These are phyloP conservation scores for Pezicula carpinea DNA, from an alignment of 2,329 filamentous ascomycete genomes.

Conservation along the genomic window DNA sequence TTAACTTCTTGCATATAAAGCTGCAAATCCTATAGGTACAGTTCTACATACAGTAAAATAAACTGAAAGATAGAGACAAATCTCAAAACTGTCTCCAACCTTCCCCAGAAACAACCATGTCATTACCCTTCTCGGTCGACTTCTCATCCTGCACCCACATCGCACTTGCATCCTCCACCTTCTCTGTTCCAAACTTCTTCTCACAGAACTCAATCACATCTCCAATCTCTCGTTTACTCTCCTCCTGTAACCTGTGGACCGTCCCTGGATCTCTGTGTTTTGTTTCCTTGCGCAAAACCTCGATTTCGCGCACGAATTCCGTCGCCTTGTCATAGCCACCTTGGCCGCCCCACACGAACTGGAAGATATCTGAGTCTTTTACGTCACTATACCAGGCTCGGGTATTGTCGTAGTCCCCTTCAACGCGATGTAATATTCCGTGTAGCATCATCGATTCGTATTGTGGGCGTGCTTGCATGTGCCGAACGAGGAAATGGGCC, in stretches of 20 bases:
- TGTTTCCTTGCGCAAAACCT: slow-evolving; percentile 4
- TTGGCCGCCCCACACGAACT: slow-evolving; percentile 28
- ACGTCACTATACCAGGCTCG: slow-evolving; percentile 44
- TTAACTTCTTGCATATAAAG: too few relatives aligned
- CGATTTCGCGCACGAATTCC: slow-evolving; percentile 25
- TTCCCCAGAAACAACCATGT: slow-evolving; percentile 11
- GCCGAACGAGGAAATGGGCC: slow-evolving; percentile 47
- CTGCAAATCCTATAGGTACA: too few relatives aligned
- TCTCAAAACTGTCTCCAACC: slow-evolving; percentile 10
- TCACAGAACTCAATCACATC: slow-evolving; percentile 38
- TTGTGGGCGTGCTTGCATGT: slow-evolving; percentile 45
- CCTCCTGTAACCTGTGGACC: slow-evolving; percentile 20
- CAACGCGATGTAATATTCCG: slow-evolving; percentile 44
- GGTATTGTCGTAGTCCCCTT: slow-evolving; percentile 45
- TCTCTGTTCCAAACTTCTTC: slow-evolving; percentile 37
- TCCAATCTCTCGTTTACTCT: slow-evolving; percentile 35
- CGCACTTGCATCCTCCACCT: slow-evolving; percentile 36
- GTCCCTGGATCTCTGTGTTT: neutral
- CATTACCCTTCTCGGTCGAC: slow-evolving; percentile 5
- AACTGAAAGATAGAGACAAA: neutral
- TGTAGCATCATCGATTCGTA: slow-evolving; percentile 48
- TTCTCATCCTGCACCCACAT: slow-evolving; percentile 14
- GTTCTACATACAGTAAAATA: too few relatives aligned
- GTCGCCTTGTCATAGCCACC: slow-evolving; percentile 32
- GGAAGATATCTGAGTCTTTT: slow-evolving; percentile 29